Conservation (phyloP, 768 basidiomycete genomes). For the Podaxis sp. region DNA sequence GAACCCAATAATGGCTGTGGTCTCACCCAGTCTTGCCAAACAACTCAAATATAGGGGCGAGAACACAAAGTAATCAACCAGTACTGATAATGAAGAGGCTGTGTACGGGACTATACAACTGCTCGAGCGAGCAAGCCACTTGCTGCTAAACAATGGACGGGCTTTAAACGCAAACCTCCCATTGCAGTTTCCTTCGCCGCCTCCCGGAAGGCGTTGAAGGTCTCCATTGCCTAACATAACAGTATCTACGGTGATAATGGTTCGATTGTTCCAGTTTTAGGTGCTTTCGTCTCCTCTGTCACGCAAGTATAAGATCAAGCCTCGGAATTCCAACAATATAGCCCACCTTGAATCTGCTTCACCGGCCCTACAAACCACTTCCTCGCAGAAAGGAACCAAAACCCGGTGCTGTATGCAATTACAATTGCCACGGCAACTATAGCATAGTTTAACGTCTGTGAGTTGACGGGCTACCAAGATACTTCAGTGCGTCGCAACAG, state of each 20-base stretch:
- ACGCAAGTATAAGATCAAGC: background rate
- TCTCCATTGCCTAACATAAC: no score
- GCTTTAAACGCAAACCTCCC: no score
- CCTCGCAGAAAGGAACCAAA: conserved; percentile 69
- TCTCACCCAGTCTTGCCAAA: no score
- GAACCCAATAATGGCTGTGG: no score
- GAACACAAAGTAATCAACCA: no score
- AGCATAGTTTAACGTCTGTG: conserved; percentile 73
- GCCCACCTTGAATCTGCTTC: conserved; percentile 58
- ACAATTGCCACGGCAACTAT: conserved; percentile 78
- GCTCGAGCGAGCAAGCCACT: no score
- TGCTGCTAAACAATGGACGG: no score
- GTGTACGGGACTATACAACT: no score
- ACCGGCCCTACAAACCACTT: conserved; percentile 74
- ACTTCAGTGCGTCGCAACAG: background rate
- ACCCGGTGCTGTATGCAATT: conserved; percentile 57
- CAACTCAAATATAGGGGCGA: no score
- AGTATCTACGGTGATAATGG: background rate
- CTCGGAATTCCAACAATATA: background rate
- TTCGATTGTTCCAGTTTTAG: background rate
- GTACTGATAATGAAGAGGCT: no score
- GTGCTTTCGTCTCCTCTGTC: background rate
- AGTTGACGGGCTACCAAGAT: conserved; percentile 52
- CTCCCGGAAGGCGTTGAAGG: no score
- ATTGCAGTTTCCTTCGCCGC: no score